A percentile compares a stretch with the other conserved stretches of the same genome.
phyloP scores from a whole-genome alignment of 306 rosid species.

The Acacia acuminata region DNA sequence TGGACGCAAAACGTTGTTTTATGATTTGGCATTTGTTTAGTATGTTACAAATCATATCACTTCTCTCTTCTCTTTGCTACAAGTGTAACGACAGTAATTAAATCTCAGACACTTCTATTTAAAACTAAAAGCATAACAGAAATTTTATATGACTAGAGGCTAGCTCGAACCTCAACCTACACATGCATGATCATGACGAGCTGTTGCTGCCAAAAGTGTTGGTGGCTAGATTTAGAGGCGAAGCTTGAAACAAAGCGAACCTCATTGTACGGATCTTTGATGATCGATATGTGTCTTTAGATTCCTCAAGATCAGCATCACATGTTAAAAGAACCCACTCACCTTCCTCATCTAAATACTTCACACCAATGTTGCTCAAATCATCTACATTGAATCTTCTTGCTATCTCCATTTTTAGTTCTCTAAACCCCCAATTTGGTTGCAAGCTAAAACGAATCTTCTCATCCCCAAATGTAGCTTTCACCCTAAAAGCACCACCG shows the following conservation, averaged over 20 bases:
- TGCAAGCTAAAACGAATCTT: conserved; percentile 49
- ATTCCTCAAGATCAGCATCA: conserved; percentile 62
- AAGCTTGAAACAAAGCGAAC: conserved; percentile 52
- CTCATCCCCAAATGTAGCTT: conserved; percentile 58
- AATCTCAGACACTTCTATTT: background rate
- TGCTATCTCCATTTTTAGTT: conserved; percentile 56
- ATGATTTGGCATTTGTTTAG: background rate
- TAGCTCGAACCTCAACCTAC: background rate
- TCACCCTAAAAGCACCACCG: conserved; percentile 41
- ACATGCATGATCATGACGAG: conserved; percentile 17
- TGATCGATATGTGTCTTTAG: conserved; percentile 49
- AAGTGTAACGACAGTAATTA: background rate
- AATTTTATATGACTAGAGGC: background rate
- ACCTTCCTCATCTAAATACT: conserved; percentile 57
- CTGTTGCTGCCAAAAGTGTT: conserved; percentile 39
- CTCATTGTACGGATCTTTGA: conserved; percentile 56
- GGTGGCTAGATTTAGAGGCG: conserved; percentile 34
- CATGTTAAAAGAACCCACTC: conserved; percentile 60
- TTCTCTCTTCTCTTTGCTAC: background rate
- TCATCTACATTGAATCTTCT: conserved; percentile 52
- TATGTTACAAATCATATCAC: background rate
- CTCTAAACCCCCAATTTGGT: conserved; percentile 43
- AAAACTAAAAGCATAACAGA: background rate
- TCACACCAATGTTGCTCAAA: conserved; percentile 36
- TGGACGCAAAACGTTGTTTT: no score